A percentile compares a stretch with the other conserved stretches of the same genome.
Evolutionary conservation across 805 yeast genomes (phyloP).

Genomic region (Candida pseudoglaebosa): DNA sequence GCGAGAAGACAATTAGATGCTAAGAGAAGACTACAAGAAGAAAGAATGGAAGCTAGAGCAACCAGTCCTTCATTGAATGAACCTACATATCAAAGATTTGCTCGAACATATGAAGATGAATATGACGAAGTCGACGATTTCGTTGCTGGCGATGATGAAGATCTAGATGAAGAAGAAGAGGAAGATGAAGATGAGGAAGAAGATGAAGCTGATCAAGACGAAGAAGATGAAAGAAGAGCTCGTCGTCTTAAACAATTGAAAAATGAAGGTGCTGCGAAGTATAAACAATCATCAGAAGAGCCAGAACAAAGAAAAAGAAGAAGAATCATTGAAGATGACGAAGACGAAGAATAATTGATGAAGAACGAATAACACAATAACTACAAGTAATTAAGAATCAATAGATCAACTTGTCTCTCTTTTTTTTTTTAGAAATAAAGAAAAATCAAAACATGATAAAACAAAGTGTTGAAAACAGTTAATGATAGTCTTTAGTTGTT

Average conservation of each 20-base stretch:
- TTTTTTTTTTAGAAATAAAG: no score
- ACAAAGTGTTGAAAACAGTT: no score
- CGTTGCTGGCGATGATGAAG: constrained; percentile 32
- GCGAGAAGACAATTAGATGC: constrained; percentile 65
- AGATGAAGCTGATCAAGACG: constrained; percentile 39
- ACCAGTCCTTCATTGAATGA: constrained; percentile 29
- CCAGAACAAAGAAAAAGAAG: constrained; percentile 37
- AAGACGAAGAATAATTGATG: constrained; percentile 33
- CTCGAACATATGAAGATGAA: constrained; percentile 30
- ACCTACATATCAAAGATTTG: constrained; percentile 37
- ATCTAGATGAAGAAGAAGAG: constrained; percentile 30
- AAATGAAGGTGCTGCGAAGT: constrained; percentile 51
- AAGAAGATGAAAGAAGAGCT: constrained; percentile 49
- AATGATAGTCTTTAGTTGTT: no score
- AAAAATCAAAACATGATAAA: no score
- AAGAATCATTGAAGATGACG: constrained; percentile 48
- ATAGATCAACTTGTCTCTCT: no score
- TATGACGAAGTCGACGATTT: constrained; percentile 31
- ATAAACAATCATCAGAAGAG: constrained; percentile 19
- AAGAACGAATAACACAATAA: not conserved
- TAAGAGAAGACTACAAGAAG: constrained; percentile 55
- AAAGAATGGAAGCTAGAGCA: constrained; percentile 46
- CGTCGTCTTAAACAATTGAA: constrained; percentile 55
- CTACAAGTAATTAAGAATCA: not conserved
- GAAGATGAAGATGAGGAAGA: constrained; percentile 44